These are phyloP conservation scores for Fistulinella cinereoalba DNA, from an alignment of 1,284 basidiomycete genomes.

Conservation along the genomic window DNA sequence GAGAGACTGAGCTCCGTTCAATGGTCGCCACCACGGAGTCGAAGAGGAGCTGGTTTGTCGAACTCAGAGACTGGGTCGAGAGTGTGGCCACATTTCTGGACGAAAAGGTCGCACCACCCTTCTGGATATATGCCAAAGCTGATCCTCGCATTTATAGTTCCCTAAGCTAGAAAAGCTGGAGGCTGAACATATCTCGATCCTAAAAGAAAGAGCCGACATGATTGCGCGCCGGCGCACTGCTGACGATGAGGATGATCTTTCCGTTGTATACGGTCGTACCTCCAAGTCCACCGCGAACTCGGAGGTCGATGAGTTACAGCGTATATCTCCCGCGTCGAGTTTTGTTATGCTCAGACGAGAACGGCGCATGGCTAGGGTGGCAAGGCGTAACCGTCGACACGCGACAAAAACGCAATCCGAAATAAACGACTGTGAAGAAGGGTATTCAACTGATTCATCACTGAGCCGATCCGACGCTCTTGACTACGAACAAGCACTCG, in stretches of 20 bases:
- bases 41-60: slow-evolving; percentile 85
- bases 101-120: slow-evolving; percentile 66
- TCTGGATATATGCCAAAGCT: slow-evolving; percentile 1
- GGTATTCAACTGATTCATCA: slow-evolving; percentile 82
- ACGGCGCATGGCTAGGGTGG: slow-evolving; percentile 52
- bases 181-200: slow-evolving; percentile 69
- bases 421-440: slow-evolving; percentile 60
- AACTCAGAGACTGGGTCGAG: slow-evolving; percentile 86
- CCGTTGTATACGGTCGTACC: slow-evolving; percentile 65
- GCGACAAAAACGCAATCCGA: slow-evolving; percentile 18
- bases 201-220: slow-evolving; percentile 75
- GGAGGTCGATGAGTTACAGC: slow-evolving; percentile 65
- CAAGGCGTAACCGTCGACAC: slow-evolving; percentile 46
- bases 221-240: slow-evolving; percentile 58
- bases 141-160: slow-evolving; percentile 52
- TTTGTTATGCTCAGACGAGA: slow-evolving; percentile 47
- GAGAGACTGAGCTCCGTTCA: slow-evolving; percentile 77
- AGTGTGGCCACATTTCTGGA: slow-evolving; percentile 86
- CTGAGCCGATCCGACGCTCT: slow-evolving; percentile 62
- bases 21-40: slow-evolving; percentile 79
- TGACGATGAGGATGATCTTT: slow-evolving; percentile 84
- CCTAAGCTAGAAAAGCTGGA: slow-evolving; percentile 85
- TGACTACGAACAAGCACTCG: slow-evolving; percentile 69
- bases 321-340: slow-evolving; percentile 46
- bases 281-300: slow-evolving; percentile 33